Base-by-base conservation (phyloP, 2,329 filamentous ascomycete genomes). In the Fusarium pseudonygamai region DNA sequence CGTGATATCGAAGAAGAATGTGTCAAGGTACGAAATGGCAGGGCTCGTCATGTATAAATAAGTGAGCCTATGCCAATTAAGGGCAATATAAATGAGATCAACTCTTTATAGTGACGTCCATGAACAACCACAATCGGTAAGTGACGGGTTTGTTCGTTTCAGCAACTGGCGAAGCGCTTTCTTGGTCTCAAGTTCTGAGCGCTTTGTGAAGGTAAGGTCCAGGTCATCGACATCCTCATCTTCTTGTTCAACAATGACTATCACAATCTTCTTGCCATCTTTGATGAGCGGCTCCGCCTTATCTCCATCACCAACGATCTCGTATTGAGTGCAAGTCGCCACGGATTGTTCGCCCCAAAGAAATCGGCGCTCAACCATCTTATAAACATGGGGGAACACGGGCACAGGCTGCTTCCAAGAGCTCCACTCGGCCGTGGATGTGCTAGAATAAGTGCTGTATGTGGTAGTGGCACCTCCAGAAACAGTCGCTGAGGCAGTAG, bases 301-400 rank as follows among this genome's bases (percentile, higher is more conserved):
- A 32, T 79, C 68, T 12, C 84, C 85, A 18, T 83, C 77, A 1
- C 80, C 76, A 22, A 79, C 73, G 16, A 90, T 84, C 66, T 84
- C 78, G 36, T 87, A 84, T 72, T 89, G 87, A 9, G 83, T 83
- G 66, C 88, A 90, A 36, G 76, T 83, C 0, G 87, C 83, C 20
- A 80, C 72, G 3, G 79, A 75, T 4, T 81, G 77, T 22, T 80
- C 75, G 14, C 79, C 66, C 26, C 72, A 76, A 22, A 67, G 40
- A 12, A 85, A 78, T 22, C 88, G 87, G 20, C 87, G 85, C 78
- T 90, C 89, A 58, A 87, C 82, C 46, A 90, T 80, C 75, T 90
- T 90, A 65, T 90, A 80, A 14, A 87, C 84, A 30, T 84, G 84
- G 5, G 88, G 88, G 64, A 89, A 90, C 0, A 81, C 74, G 1